phyloP scores from a whole-genome alignment of 495 filamentous ascomycete genomes.

The Gamarada debralockiae region DNA sequence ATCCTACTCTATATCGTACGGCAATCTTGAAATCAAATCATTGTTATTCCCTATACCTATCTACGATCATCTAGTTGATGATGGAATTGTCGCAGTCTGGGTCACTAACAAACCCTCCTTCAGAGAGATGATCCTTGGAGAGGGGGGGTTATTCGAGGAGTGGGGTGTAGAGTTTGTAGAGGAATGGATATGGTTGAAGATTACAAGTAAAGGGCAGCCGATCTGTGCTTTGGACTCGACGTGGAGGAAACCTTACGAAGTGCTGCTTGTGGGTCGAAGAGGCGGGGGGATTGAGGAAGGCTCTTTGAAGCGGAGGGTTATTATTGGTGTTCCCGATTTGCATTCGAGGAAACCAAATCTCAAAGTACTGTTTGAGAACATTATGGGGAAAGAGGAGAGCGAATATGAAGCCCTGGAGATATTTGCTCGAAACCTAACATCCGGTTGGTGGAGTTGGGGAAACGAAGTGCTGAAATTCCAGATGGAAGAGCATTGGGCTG shows the following conservation, averaged over 20 bases:
- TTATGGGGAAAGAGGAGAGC: slow-evolving; percentile 32
- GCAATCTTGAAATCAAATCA: slow-evolving; percentile 29
- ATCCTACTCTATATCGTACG: slow-evolving; percentile 54
- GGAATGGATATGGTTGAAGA: slow-evolving; percentile 93
- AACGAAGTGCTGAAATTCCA: slow-evolving; percentile 85
- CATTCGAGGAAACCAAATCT: slow-evolving; percentile 84
- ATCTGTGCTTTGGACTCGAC: slow-evolving; percentile 61
- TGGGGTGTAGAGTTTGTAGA: slow-evolving; percentile 66
- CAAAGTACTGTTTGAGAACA: slow-evolving; percentile 37
- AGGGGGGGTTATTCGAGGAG: slow-evolving; percentile 48
- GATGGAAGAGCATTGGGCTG: slow-evolving; percentile 61
- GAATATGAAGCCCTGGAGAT: slow-evolving; percentile 71
- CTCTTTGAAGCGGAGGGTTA: slow-evolving; percentile 24
- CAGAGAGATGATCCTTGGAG: slow-evolving; percentile 51
- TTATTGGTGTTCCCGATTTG: slow-evolving; percentile 80
- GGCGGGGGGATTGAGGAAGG: not conserved
- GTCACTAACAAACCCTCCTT: slow-evolving; percentile 74
- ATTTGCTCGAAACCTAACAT: slow-evolving; percentile 81
- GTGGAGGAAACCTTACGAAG: slow-evolving; percentile 86
- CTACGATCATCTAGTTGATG: slow-evolving; percentile 45
- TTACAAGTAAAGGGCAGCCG: slow-evolving; percentile 65
- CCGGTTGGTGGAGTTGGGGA: slow-evolving; percentile 88
- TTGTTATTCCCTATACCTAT: slow-evolving; percentile 53
- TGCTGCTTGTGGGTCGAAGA: slow-evolving; percentile 63
- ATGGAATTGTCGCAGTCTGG: slow-evolving; percentile 74